A percentile compares a stretch with the other conserved stretches of the same genome.
Evolutionary conservation across 495 filamentous ascomycete genomes (phyloP).

Genomic region (Aspergillus heteromorphus): DNA sequence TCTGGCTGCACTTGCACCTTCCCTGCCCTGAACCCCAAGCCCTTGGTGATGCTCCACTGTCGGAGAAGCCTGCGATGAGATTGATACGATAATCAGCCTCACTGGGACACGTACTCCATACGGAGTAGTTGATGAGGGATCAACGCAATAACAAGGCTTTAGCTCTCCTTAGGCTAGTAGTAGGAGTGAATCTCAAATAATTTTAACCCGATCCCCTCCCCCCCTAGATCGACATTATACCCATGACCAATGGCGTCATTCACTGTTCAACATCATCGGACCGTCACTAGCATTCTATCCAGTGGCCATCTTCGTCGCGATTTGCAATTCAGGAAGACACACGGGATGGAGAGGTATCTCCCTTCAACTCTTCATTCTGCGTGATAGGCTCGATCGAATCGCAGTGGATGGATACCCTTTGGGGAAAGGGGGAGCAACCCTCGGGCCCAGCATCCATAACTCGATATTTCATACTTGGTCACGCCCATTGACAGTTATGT

Average conservation of each 20-base stretch:
- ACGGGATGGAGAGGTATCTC: background rate
- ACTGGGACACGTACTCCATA: background rate
- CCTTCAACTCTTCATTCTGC: background rate
- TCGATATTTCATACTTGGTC: no score
- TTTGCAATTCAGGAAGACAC: background rate
- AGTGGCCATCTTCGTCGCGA: background rate
- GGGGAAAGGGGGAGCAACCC: no score
- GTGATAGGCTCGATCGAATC: background rate
- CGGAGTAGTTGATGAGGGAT: background rate
- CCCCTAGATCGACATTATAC: background rate
- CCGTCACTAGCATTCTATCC: background rate
- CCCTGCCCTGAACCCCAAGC: no score
- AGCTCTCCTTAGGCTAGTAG: background rate
- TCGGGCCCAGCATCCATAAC: no score
- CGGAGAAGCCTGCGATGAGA: background rate
- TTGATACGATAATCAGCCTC: conserved; percentile 1
- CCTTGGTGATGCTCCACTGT: no score
- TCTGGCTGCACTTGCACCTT: no score
- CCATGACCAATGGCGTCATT: background rate
- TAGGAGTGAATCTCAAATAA: background rate
- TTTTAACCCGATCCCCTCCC: no score
- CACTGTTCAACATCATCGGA: background rate
- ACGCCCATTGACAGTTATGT: no score
- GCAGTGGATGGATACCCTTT: background rate
- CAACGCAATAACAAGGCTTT: background rate